Conservation (phyloP, 2,329 filamentous ascomycete species). For the Lasiodiplodia theobromae region DNA sequence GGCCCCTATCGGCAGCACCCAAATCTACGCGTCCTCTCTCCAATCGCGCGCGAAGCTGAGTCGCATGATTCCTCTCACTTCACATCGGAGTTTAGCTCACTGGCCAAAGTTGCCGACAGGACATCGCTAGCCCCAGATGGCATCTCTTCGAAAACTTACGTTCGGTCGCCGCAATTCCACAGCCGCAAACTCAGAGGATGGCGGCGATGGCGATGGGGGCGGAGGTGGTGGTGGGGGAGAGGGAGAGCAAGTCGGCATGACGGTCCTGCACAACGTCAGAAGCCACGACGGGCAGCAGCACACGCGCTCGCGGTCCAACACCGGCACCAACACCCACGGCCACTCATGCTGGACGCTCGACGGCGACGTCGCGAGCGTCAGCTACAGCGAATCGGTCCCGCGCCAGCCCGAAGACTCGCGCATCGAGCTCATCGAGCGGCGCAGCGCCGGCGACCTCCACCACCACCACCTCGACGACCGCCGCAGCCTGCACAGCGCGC, state of each 20-base stretch:
- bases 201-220: not conserved
- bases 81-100: not conserved
- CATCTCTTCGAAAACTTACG: not conserved
- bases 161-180: slow-evolving; percentile 8
- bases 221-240: not conserved
- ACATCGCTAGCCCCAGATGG: slow-evolving; percentile 6
- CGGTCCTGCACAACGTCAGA: slow-evolving; percentile 10
- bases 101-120: not conserved
- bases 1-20: not conserved
- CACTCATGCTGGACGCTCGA: not conserved
- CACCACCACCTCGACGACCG: not conserved
- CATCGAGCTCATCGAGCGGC: slow-evolving; percentile 12
- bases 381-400: slow-evolving; percentile 19
- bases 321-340: not conserved
- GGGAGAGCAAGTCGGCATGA: slow-evolving; percentile 29
- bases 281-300: not conserved
- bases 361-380: slow-evolving; percentile 1
- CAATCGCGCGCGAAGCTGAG: not conserved
- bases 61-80: not conserved
- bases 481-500: slow-evolving; percentile 7
- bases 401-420: slow-evolving; percentile 2
- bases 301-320: slow-evolving; percentile 6
- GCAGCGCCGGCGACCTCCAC: not conserved
- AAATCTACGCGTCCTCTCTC: not conserved
- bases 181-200: not conserved